A percentile compares a stretch with the other conserved stretches of the same genome.
These are phyloP conservation scores for Wickerhamomyces chambardii DNA, from an alignment of 805 yeast species.

Conservation along the genomic window DNA sequence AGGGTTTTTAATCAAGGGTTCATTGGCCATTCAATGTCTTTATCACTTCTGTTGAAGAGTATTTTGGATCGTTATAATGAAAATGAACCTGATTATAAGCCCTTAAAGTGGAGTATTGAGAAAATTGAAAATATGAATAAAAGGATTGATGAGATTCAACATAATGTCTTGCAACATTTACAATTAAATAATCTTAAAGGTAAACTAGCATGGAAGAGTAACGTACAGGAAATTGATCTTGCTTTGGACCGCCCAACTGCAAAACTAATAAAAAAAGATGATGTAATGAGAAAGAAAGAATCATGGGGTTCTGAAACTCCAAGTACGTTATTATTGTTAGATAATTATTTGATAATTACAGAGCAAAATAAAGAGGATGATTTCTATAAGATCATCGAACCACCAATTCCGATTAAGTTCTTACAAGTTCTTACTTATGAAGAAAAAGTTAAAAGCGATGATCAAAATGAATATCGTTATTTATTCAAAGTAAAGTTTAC, in stretches of 20 bases:
- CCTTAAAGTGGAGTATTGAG: slow-evolving; percentile 42
- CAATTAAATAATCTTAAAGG: slow-evolving; percentile 43
- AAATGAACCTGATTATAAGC: slow-evolving; percentile 40
- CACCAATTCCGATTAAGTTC: slow-evolving; percentile 55
- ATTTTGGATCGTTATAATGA: slow-evolving; percentile 40
- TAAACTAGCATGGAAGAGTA: slow-evolving; percentile 44
- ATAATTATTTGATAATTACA: slow-evolving; percentile 61
- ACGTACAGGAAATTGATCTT: slow-evolving; percentile 34
- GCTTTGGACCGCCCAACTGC: slow-evolving; percentile 46
- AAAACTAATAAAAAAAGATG: slow-evolving; percentile 48
- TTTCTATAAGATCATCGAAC: slow-evolving; percentile 36
- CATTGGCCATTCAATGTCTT: slow-evolving; percentile 42
- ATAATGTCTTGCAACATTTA: slow-evolving; percentile 48
- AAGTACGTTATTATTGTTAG: slow-evolving; percentile 49
- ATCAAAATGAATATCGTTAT: slow-evolving; percentile 2
- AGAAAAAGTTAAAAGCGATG: neutral
- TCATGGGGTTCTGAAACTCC: slow-evolving; percentile 48
- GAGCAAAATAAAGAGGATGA: slow-evolving; percentile 34
- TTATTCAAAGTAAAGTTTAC: slow-evolving; percentile 49
- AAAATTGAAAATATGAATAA: slow-evolving; percentile 46
- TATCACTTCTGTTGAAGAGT: slow-evolving; percentile 55
- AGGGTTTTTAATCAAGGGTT: slow-evolving; percentile 49
- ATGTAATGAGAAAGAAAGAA: slow-evolving; percentile 53
- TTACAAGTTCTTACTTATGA: slow-evolving; percentile 35
- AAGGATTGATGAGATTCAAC: slow-evolving; percentile 55